Evolutionary conservation across 2,329 filamentous ascomycete genomes (phyloP).

Genomic region (Leptographium radiaticola): DNA sequence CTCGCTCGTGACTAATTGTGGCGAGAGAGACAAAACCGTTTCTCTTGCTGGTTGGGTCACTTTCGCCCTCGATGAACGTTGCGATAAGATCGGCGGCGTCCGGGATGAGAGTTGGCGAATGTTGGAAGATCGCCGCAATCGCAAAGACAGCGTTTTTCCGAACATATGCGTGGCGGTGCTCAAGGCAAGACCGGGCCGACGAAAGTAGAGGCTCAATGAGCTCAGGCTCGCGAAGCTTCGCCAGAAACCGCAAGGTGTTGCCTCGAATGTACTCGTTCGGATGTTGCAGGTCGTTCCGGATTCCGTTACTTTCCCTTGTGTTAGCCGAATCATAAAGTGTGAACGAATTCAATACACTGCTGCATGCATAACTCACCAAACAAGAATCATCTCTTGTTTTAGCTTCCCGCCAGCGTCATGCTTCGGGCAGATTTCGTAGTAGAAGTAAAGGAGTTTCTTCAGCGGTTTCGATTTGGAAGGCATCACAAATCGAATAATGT

Average conservation of each 20-base stretch:
- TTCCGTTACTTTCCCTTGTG: slow-evolving; percentile 64
- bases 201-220: slow-evolving; percentile 92
- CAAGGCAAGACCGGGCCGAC: slow-evolving; percentile 80
- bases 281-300: slow-evolving; percentile 92
- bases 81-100: slow-evolving; percentile 89
- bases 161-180: slow-evolving; percentile 94
- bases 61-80: slow-evolving; percentile 80
- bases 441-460: slow-evolving; percentile 98
- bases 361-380: slow-evolving; percentile 53
- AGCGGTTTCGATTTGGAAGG: slow-evolving; percentile 90
- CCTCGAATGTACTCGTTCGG: slow-evolving; percentile 97
- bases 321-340: slow-evolving; percentile 13
- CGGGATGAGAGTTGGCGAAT: slow-evolving; percentile 83
- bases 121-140: slow-evolving; percentile 79
- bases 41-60: slow-evolving; percentile 89
- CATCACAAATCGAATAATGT: slow-evolving; percentile 99
- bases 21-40: slow-evolving; percentile 91
- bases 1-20: slow-evolving; percentile 87
- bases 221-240: slow-evolving; percentile 90
- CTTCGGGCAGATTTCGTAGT: slow-evolving; percentile 98
- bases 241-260: slow-evolving; percentile 95
- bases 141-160: slow-evolving; percentile 97
- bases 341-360: not conserved
- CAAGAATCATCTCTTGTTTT: slow-evolving; percentile 98
- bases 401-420: slow-evolving; percentile 83